These are phyloP conservation scores for Penicillium canariense DNA, from an alignment of 495 filamentous ascomycete species.

Conservation along the genomic window DNA sequence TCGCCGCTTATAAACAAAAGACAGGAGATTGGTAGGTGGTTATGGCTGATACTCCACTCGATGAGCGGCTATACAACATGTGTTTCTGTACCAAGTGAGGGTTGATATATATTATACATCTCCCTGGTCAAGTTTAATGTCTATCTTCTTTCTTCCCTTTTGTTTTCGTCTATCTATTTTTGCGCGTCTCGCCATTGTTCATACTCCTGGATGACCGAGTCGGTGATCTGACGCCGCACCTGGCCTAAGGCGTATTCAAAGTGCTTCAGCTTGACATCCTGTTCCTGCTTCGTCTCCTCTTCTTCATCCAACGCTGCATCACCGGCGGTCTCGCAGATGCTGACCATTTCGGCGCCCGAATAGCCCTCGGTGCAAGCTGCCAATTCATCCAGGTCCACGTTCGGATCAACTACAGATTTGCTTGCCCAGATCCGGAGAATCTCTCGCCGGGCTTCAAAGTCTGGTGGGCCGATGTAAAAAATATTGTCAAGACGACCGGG, in stretches of 20 bases:
- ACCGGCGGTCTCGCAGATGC: conserved; percentile 69
- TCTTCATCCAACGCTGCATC: conserved; percentile 58
- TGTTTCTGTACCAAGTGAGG: too few species aligned
- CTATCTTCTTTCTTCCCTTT: neutral
- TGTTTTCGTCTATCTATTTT: conserved; percentile 10
- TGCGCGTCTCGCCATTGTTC: conserved; percentile 57
- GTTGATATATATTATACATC: neutral
- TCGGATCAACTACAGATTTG: conserved; percentile 58
- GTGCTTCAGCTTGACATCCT: conserved; percentile 58
- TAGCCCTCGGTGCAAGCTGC: conserved; percentile 75
- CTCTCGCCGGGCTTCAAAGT: conserved; percentile 68
- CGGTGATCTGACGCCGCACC: conserved; percentile 67
- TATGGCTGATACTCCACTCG: too few species aligned
- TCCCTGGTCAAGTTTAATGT: neutral
- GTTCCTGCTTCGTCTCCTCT: conserved; percentile 43
- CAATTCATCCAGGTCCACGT: conserved; percentile 64
- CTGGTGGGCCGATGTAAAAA: conserved; percentile 87
- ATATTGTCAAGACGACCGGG: conserved; percentile 85
- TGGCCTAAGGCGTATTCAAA: conserved; percentile 60
- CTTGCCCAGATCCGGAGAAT: conserved; percentile 68
- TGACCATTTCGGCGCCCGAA: conserved; percentile 85
- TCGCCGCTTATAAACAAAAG: too few species aligned
- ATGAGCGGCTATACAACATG: too few species aligned
- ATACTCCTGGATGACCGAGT: conserved; percentile 62
- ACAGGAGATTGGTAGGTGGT: too few species aligned